Base-by-base conservation (phyloP, 495 filamentous ascomycete genomes). In the Friedmanniomyces simplex region DNA sequence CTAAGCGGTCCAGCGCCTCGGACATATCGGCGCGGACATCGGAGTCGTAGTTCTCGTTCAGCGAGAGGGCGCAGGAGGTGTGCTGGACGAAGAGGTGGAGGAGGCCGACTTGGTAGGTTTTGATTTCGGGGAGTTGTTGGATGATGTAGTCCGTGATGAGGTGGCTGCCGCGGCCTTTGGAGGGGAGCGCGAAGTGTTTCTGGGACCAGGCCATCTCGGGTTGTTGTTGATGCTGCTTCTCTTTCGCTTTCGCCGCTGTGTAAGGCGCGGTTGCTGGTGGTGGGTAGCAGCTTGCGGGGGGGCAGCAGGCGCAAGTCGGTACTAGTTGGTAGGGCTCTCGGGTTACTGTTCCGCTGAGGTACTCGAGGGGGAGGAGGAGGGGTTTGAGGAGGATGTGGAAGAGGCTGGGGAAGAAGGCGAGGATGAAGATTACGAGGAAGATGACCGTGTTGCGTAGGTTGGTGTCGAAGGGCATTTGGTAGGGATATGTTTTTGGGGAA, bases 41-140 rank as follows among this genome's bases (percentile, higher is more conserved):
- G 18, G 75, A 72, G 63, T 94, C 89, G 83, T 78, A 98, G 72
- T 97, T 97, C 80, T 98, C 93, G 70, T 98, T 96, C 60, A 96
- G 70, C 54, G 79, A 85, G 52, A 96, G 75, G 41, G 85, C 90
- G 72, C 87, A 91, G 68, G 81, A 86, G 24, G 90, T 96, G 73
- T 96, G 90, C 72, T 96, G 88, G 45, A 95, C 74, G 71, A 96
- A 96, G 46, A 96, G 77, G 65, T 95, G 82, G 58, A 97, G 74
- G 57, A 97, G 74, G 32, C 93, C 93, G 59, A 90, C 77, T 69
- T 89, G 89, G 79, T 95, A 93, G 56, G 74, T 63, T 47, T 72
- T 73, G 62, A 98, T 74, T 70, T 95, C 86, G 3, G 91, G 88
- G 0, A 97, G 71, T 36, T 81, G 73, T 39, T 71, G 69, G 26